Evolutionary conservation across 2,329 filamentous ascomycete species (phyloP).

Genomic region (Nigrograna mackinnonii): DNA sequence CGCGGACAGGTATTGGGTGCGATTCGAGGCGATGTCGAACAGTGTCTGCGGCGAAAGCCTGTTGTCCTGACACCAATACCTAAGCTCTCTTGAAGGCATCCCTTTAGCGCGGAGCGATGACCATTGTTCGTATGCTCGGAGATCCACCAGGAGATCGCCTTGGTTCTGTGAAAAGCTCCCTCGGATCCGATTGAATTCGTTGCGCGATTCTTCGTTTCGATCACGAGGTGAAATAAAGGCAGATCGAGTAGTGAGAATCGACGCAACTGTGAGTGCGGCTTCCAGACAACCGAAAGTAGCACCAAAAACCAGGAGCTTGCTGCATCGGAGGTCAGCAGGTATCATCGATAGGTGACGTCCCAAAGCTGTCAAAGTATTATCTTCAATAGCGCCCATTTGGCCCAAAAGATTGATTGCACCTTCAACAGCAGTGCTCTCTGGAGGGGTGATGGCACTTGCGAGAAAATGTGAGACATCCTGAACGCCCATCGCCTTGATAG

Average conservation of each 20-base stretch:
- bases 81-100: constrained; percentile 62
- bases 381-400: constrained; percentile 87
- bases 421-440: constrained; percentile 81
- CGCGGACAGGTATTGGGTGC: constrained; percentile 82
- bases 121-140: constrained; percentile 85
- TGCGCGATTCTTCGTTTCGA: constrained; percentile 80
- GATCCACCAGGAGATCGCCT: constrained; percentile 86
- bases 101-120: constrained; percentile 64
- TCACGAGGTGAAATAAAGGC: constrained; percentile 86
- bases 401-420: constrained; percentile 78
- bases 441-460: constrained; percentile 84
- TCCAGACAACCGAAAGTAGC: constrained; percentile 92
- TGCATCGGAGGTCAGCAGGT: constrained; percentile 87
- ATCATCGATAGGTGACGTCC: constrained; percentile 94
- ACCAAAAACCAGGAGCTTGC: constrained; percentile 94
- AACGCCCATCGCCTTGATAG: constrained; percentile 93
- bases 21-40: constrained; percentile 84
- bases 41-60: constrained; percentile 84
- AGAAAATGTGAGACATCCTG: constrained; percentile 81
- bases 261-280: constrained; percentile 83
- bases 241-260: constrained; percentile 85
- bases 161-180: constrained; percentile 74
- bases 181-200: constrained; percentile 77
- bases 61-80: constrained; percentile 80
- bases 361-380: constrained; percentile 83